Conservation (phyloP, 192 early-diverging fungal species). For the Jimgerdemannia flammicorona region DNA sequence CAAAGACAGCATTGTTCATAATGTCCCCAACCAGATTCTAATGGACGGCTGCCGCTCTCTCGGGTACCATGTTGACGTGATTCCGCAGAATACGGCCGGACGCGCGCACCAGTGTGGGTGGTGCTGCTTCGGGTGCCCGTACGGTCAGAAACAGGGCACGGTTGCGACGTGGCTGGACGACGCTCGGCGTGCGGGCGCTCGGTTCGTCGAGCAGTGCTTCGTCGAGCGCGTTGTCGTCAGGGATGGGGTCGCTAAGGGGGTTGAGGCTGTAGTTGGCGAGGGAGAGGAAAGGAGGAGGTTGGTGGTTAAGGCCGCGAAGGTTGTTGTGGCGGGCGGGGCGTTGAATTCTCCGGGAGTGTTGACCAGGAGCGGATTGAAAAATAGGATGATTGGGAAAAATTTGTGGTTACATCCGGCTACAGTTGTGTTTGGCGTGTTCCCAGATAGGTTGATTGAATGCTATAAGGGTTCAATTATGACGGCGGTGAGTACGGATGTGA, state of each 20-base stretch:
- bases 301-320: conserved; percentile 45
- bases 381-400: conserved; percentile 65
- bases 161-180: conserved; percentile 65
- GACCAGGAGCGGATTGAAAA: conserved; percentile 60
- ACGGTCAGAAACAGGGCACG: conserved; percentile 66
- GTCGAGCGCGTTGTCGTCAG: conserved; percentile 53
- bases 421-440: conserved; percentile 63
- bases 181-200: conserved; percentile 56
- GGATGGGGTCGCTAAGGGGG: conserved; percentile 53
- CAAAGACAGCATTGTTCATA: conserved; percentile 53
- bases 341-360: conserved; percentile 65
- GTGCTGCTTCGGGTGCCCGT: conserved; percentile 69
- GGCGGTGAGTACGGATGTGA: conserved; percentile 38
- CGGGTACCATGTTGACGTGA: conserved; percentile 47
- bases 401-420: conserved; percentile 60
- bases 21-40: conserved; percentile 55
- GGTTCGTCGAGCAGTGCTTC: conserved; percentile 54
- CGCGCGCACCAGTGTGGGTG: conserved; percentile 55
- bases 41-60: conserved; percentile 64
- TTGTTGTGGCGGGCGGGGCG: conserved; percentile 60
- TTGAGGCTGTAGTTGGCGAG: conserved; percentile 34
- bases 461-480: conserved; percentile 67
- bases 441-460: conserved; percentile 37
- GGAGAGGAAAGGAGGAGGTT: conserved; percentile 27
- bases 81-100: conserved; percentile 66